phyloP scores from a whole-genome alignment of 495 filamentous ascomycete species.

The Geoglossum glabrum region DNA sequence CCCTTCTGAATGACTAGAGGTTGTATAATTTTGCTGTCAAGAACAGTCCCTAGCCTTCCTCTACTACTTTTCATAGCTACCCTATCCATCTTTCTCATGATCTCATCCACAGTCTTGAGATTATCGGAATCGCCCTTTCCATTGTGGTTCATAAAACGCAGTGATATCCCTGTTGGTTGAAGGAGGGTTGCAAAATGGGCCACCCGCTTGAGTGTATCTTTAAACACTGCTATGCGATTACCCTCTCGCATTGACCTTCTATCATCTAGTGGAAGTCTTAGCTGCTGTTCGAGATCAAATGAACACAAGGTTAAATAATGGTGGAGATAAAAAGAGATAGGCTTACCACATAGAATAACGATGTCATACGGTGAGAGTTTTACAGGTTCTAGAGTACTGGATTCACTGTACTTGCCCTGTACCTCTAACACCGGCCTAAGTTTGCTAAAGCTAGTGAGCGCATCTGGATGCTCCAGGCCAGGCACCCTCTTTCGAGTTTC shows the following conservation, averaged over 20 bases:
- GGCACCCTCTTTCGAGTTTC: no score
- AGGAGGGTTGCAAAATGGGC: background rate
- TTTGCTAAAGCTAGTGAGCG: no score
- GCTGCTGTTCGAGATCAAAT: background rate
- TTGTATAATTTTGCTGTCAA: background rate
- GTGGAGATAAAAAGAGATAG: background rate
- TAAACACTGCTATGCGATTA: background rate
- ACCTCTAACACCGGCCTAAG: no score
- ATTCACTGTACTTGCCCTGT: no score
- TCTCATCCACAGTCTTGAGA: background rate
- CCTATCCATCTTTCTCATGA: background rate
- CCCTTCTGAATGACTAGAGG: background rate
- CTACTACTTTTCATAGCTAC: background rate
- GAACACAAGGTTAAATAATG: background rate
- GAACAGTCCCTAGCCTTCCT: background rate
- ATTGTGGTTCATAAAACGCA: background rate
- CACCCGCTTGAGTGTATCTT: background rate
- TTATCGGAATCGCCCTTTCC: background rate
- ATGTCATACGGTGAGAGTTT: no score
- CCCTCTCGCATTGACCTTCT: background rate
- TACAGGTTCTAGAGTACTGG: no score
- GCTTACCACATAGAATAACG: no score
- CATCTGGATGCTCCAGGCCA: no score
- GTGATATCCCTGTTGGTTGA: background rate
- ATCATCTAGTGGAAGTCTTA: background rate